Base-by-base conservation (phyloP, 2,329 filamentous ascomycete genomes). In the Erysiphe neolycopersici region DNA sequence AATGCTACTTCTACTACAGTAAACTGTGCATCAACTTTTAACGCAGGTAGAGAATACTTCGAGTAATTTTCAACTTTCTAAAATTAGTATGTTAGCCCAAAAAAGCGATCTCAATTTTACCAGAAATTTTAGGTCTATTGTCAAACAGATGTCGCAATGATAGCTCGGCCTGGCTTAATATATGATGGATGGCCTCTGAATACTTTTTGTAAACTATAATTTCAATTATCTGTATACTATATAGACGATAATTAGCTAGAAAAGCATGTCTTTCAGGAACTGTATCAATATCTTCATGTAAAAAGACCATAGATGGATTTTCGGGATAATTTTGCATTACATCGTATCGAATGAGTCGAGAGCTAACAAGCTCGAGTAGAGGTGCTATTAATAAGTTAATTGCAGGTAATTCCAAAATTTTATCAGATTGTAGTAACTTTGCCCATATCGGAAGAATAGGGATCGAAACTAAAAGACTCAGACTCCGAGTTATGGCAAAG, bases 271-370 rank as follows among this genome's bases (percentile, higher is more conserved):
- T 72, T 57, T 98, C 89, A 0, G 89, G 89, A 17, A 87, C 66
- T 0, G 87, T 95, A 54, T 98, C 89, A 45, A 93, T 91, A 56
- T 98, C 89, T 54, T 95, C 85, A 53, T 84, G 68, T 1, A 98
- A 66, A 50, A 93, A 89, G 11, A 82, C 64, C 46, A 84, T 70
- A 0, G 79, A 85, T 1, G 80, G 68, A 52, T 94, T 77, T 40
- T 81, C 71, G 0, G 76, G 79, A 48, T 92, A 79, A 49, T 87
- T 76, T 0, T 84, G 81, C 2, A 95, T 63, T 48, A 70, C 76
- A 58, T 98, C 89, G 59, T 92, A 98, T 44, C 82, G 76, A 47
- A 95, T 68, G 43, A 95, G 65, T 45, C 91, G 71, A 39, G 78
- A 71, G 56, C 79, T 89, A 59, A 83, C 92, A 31, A 80, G 71